Percentiles rank a stretch among this genome's conserved stretches.
Evolutionary conservation across 495 filamentous ascomycete species (phyloP).

Genomic region (Xanthoparmelia taractica): DNA sequence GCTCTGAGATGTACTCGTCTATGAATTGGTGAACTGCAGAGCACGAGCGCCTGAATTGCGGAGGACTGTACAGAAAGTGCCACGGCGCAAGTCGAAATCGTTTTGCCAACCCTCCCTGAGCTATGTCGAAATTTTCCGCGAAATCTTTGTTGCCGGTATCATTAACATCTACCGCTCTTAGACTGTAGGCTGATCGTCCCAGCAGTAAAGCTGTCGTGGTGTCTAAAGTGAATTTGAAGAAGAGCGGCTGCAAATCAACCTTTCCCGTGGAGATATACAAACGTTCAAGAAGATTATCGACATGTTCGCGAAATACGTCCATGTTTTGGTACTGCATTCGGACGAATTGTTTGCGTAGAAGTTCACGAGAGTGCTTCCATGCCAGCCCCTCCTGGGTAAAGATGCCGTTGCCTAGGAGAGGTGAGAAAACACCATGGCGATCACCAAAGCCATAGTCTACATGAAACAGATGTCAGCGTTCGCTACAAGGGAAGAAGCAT

Average conservation of each 20-base stretch:
- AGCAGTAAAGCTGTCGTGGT: constrained; percentile 27
- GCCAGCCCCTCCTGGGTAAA: constrained; percentile 39
- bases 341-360: constrained; percentile 42
- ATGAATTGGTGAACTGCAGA: constrained; percentile 34
- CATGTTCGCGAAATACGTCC: constrained; percentile 39
- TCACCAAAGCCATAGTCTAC: constrained; percentile 31
- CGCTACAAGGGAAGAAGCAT: not conserved
- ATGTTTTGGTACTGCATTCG: constrained; percentile 34
- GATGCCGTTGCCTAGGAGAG: constrained; percentile 31
- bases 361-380: constrained; percentile 46
- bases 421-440: constrained; percentile 30
- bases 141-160: constrained; percentile 28
- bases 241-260: constrained; percentile 42
- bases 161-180: constrained; percentile 26
- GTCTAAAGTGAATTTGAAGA: constrained; percentile 38
- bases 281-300: constrained; percentile 36
- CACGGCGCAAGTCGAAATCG: constrained; percentile 35
- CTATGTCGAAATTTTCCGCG: constrained; percentile 34
- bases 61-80: constrained; percentile 33
- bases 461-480: not conserved
- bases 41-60: constrained; percentile 33
- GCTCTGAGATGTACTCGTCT: constrained; percentile 32
- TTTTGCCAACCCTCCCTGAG: constrained; percentile 33
- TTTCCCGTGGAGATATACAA: constrained; percentile 30
- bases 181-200: constrained; percentile 34